Evolutionary conservation across 306 rosid genomes (phyloP), one percentile per base, ranked within the genome.

Genomic region (Styphnolobium japonicum): DNA sequence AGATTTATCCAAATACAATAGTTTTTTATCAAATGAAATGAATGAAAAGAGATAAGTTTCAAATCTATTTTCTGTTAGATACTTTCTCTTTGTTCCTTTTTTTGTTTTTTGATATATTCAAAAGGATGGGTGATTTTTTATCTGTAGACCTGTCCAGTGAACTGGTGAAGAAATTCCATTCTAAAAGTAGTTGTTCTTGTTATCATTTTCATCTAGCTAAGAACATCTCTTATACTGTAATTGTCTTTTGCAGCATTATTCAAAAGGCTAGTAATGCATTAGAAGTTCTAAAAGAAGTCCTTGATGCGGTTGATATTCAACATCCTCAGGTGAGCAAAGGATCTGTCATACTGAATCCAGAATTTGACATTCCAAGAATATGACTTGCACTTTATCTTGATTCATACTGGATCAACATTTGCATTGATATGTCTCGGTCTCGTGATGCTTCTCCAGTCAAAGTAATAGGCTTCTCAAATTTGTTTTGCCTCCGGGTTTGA

Each of bases 241-340:
- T 78, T 80, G 2, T 84, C 57, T 80, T 46, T 76, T 83, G 85
- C 93, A 92, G 98, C 87, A 88, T 88, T 74, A 88, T 92, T 77
- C 91, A 90, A 75, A 94, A 90, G 87, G 98, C 98, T 58, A 71
- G 82, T 29, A 94, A 91, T 83, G 94, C 87, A 39, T 85, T 88
- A 76, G 92, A 92, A 76, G 89, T 94, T 71, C 86, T 94, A 61
- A 92, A 86, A 77, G 98, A 94, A 80, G 98, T 94, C 56, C 92
- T 92, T 55, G 97, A 92, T 72, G 95, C 97, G 27, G 84, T 91
- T 72, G 89, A 89, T 84, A 57, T 86, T 76, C 93, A 81, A 39
- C 78, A 83, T 86, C 86, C 94, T 53, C 91, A 92, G 98, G 98
- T 94, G 73, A 69, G 82, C 73, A 65, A 67, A 51, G 76, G 67